Conservation (phyloP, 2,329 filamentous ascomycete genomes). For the Ophiostoma sp. region DNA sequence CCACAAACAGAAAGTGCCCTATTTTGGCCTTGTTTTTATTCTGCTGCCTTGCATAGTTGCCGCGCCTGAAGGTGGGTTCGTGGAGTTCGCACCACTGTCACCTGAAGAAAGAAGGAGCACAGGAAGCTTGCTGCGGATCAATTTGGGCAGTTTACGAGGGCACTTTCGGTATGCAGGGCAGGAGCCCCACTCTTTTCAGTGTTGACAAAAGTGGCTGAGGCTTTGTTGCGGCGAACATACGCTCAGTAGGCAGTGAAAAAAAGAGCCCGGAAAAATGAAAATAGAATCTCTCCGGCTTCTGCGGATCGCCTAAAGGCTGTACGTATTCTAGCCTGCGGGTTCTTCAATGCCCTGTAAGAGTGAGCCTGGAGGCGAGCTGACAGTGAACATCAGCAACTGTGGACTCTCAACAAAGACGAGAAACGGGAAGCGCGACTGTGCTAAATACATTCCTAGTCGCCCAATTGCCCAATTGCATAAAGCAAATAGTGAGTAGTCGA, state of each 20-base stretch:
- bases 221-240: background rate
- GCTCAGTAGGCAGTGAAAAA: background rate
- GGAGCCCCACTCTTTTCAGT: background rate
- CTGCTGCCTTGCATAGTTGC: conserved; percentile 15
- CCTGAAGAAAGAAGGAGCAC: conserved; percentile 2
- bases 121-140: background rate
- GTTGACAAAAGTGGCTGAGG: background rate
- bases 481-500: background rate
- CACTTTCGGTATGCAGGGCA: conserved; percentile 1
- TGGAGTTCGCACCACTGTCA: conserved; percentile 6
- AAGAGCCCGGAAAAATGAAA: background rate
- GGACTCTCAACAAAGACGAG: background rate
- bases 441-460: background rate
- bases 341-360: background rate
- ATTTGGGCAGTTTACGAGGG: background rate
- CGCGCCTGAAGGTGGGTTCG: background rate
- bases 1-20: background rate
- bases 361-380: background rate
- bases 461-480: background rate
- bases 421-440: background rate
- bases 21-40: background rate
- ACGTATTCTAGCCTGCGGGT: background rate
- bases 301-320: background rate
- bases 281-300: conserved; percentile 6
- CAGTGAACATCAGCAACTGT: background rate